Conservation (phyloP, 164 flowering plant genomes). For the Vitis rupestris region DNA sequence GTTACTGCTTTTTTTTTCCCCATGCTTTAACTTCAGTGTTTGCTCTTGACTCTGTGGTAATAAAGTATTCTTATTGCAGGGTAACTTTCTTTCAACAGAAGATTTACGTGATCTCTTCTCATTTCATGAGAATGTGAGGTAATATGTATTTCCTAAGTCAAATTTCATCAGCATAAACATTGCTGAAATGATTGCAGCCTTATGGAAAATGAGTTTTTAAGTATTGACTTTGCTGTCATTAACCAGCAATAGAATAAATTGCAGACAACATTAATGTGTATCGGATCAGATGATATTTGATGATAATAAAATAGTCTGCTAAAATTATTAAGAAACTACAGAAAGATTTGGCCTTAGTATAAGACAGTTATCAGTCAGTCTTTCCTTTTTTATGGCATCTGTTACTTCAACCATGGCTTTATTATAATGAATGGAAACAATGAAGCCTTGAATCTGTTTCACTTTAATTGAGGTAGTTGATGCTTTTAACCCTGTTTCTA, state of each 20-base stretch:
- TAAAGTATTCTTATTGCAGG: constrained; percentile 49
- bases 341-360: too few relatives aligned
- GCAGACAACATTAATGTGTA: too few relatives aligned
- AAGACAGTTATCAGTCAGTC: too few relatives aligned
- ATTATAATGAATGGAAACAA: too few relatives aligned
- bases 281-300: too few relatives aligned
- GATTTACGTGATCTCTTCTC: constrained; percentile 91
- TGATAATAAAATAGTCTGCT: too few relatives aligned
- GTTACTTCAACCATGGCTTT: too few relatives aligned
- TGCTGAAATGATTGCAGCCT: background rate
- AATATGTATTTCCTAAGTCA: background rate
- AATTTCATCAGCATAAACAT: background rate
- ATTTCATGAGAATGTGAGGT: constrained; percentile 74
- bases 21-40: background rate
- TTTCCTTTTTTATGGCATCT: too few relatives aligned
- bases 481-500: background rate
- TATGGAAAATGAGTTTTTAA: background rate
- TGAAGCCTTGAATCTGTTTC: background rate
- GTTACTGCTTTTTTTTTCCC: constrained; percentile 9
- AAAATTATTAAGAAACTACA: too few relatives aligned
- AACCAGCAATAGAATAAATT: too few relatives aligned
- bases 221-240: too few relatives aligned
- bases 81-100: constrained; percentile 76
- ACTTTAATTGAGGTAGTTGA: background rate
- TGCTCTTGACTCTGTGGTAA: background rate